Conservation (phyloP, 495 filamentous ascomycete species). For the Penicillium manginii region DNA sequence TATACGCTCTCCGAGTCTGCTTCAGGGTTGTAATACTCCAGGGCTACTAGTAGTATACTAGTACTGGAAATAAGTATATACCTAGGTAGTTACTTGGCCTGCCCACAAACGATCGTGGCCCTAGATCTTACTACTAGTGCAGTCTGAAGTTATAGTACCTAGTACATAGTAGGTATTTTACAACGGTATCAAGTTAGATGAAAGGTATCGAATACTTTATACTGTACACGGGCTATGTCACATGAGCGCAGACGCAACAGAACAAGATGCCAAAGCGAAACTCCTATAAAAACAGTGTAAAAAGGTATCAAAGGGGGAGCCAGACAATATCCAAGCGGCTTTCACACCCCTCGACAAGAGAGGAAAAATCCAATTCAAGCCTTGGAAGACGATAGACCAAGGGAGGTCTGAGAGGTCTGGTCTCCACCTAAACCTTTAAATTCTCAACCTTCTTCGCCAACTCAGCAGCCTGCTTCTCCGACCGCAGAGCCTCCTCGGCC, state of each 20-base stretch:
- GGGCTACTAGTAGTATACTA: no score
- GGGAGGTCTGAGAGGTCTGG: background rate
- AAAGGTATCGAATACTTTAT: constrained; percentile 26
- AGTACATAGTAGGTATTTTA: no score
- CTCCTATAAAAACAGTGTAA: constrained; percentile 29
- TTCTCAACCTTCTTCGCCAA: constrained; percentile 13
- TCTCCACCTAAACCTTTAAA: constrained; percentile 3
- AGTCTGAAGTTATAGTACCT: background rate
- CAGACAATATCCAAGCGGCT: background rate
- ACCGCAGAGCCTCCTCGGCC: constrained; percentile 15
- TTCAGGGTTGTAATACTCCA: no score
- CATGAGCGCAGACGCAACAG: constrained; percentile 27
- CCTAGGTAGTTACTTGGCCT: no score
- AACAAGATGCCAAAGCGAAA: constrained; percentile 32
- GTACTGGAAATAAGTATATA: no score
- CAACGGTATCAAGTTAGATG: background rate
- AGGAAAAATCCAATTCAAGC: no score
- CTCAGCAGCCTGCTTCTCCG: constrained; percentile 9
- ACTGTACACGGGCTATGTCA: constrained; percentile 41
- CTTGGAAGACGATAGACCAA: background rate
- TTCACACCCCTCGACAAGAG: no score
- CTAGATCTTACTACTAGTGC: background rate
- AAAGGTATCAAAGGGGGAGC: constrained; percentile 6
- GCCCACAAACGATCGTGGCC: no score
- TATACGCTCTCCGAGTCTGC: no score